Percentiles rank a stretch among this genome's conserved stretches.
These are phyloP conservation scores for Cyathus striatus DNA, from an alignment of 768 basidiomycete species.

Conservation along the genomic window DNA sequence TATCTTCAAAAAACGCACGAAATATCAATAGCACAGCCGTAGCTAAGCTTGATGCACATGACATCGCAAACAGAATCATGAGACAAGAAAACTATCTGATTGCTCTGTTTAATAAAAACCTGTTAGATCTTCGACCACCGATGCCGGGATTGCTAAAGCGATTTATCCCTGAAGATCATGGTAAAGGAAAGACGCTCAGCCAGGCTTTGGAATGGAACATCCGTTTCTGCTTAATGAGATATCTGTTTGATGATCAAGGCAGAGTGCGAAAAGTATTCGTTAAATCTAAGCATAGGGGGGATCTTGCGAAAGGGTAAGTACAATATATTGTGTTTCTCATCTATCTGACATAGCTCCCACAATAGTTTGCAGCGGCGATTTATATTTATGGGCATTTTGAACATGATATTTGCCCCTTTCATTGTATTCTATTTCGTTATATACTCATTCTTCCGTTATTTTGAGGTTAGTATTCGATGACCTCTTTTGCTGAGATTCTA, in stretches of 20 bases:
- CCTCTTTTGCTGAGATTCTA: background rate
- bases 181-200: constrained; percentile 78
- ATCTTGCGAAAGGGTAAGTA: constrained; percentile 76
- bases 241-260: constrained; percentile 88
- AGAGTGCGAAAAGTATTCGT: constrained; percentile 88
- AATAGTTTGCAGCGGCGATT: constrained; percentile 76
- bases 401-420: constrained; percentile 94
- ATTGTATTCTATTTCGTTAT: constrained; percentile 94
- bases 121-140: constrained; percentile 84
- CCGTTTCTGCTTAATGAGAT: constrained; percentile 91
- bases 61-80: constrained; percentile 96
- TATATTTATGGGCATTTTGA: constrained; percentile 95
- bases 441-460: constrained; percentile 99
- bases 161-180: constrained; percentile 46
- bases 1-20: constrained; percentile 56
- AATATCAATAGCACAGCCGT: constrained; percentile 58
- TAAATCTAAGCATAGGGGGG: constrained; percentile 73
- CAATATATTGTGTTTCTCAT: background rate
- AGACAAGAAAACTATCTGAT: constrained; percentile 98
- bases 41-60: constrained; percentile 94
- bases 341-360: constrained; percentile 1
- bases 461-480: constrained; percentile 62
- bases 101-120: constrained; percentile 94
- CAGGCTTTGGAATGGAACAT: constrained; percentile 97
- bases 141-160: constrained; percentile 55